Evolutionary conservation across 2,329 filamentous ascomycete species (phyloP), one percentile per base, ranked within the genome.

Genomic region (Magnaporthiopsis incrustans): DNA sequence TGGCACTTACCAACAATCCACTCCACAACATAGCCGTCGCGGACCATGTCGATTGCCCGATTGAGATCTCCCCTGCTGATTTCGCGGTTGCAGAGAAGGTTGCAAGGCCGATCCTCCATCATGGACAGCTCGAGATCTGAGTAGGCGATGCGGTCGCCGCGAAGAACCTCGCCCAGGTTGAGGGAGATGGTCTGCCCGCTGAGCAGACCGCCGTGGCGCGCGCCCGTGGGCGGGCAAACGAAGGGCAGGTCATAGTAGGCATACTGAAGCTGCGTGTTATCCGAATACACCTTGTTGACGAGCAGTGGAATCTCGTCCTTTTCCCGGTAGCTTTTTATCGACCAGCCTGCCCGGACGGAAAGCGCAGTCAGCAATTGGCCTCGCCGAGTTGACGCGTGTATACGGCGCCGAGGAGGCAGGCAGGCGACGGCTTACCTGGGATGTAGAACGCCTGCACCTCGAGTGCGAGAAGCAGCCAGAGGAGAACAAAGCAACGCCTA

Each of bases 201-300:
- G 63, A 91, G 83, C 65, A 93, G 82, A 25, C 86, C 85, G 53
- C 88, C 89, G 62, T 83, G 81, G 68, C 85, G 85, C 67, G 85
- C 81, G 61, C 90, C 90, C 11, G 87, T 90, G 1, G 90, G 89
- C 14, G 90, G 89, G 72, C 91, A 96, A 63, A 94, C 89, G 74
- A 96, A 96, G 10, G 92, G 91, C 1, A 96, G 86, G 70, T 95
- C 90, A 74, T 89, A 90, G 78, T 94, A 96, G 69, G 91, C 91
- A 84, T 92, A 96, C 75, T 96, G 91, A n/a, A 96, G 80, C 74
- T 95, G 89, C 10, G 90, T 95, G 71, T 90, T 88, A 76, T 96
- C 92, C 64, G 91, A 96, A 76, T 93, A 96, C 70, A 93, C 88
- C 75, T 96, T 96, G 79, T 96, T 96, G 68, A 95, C 90, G 64